phyloP scores from a whole-genome alignment of 169 alveolate species.

The Babesia caballi region DNA sequence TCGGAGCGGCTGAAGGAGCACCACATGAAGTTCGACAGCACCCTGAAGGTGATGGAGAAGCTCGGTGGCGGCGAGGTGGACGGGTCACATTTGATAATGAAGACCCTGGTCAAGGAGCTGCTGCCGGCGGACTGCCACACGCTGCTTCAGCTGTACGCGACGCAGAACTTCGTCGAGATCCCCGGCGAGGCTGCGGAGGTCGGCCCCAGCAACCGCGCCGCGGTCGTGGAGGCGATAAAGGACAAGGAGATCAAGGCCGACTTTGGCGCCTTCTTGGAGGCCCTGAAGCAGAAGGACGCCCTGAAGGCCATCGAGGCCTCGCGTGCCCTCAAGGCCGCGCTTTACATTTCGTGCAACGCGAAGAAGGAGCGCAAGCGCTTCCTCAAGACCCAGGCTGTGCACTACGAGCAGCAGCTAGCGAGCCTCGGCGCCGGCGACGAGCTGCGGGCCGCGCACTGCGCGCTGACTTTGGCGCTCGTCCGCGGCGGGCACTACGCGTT shows the following conservation, averaged over 20 bases:
- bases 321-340: slow-evolving; percentile 19
- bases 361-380: slow-evolving; percentile 51
- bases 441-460: slow-evolving; percentile 12
- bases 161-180: slow-evolving; percentile 2
- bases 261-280: slow-evolving; percentile 14
- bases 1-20: slow-evolving; percentile 5
- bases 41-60: slow-evolving; percentile 17
- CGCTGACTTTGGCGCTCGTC: slow-evolving; percentile 23
- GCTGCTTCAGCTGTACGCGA: slow-evolving; percentile 11
- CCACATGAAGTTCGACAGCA: slow-evolving; percentile 16
- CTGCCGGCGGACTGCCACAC: slow-evolving; percentile 25
- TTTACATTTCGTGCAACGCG: slow-evolving; percentile 56
- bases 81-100: slow-evolving; percentile 21
- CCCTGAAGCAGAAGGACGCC: slow-evolving; percentile 43
- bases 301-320: slow-evolving; percentile 21
- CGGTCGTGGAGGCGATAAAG: slow-evolving; percentile 37
- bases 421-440: slow-evolving; percentile 24
- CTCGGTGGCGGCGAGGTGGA: slow-evolving; percentile 2
- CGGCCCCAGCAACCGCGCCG: slow-evolving; percentile 22
- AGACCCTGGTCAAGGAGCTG: slow-evolving; percentile 20
- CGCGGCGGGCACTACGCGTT: slow-evolving; percentile 36
- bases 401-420: slow-evolving; percentile 34
- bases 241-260: slow-evolving; percentile 52
- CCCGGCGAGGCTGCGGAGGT: slow-evolving; percentile 15
- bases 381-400: slow-evolving; percentile 11